Evolutionary conservation across 495 filamentous ascomycete species (phyloP).

Genomic region (Parachaetomium inaequale): DNA sequence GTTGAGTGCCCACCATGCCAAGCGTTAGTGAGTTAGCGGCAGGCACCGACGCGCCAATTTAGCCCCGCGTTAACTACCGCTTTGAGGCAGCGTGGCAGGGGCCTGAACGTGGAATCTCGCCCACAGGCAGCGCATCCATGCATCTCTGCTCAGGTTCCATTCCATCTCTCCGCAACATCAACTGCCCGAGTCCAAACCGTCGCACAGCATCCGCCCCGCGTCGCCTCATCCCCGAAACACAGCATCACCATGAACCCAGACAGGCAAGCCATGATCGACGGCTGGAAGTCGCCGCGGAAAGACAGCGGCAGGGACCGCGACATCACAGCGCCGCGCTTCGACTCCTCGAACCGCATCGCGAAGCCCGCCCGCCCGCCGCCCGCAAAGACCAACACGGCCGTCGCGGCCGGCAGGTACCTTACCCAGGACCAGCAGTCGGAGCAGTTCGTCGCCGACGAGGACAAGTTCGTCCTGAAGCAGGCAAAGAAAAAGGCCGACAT

Average conservation of each 20-base stretch:
- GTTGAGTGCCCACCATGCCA: no score
- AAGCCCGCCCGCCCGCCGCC: constrained; percentile 39
- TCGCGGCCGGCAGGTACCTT: constrained; percentile 36
- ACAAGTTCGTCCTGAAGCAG: constrained; percentile 93
- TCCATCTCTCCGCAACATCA: no score
- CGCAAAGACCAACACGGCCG: constrained; percentile 20
- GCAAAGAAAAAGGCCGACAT: constrained; percentile 98
- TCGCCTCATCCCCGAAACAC: neutral
- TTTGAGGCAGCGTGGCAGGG: no score
- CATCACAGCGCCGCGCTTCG: constrained; percentile 43
- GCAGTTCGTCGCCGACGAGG: constrained; percentile 89
- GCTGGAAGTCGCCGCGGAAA: constrained; percentile 36
- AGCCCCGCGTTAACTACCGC: no score
- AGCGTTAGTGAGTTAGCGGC: no score
- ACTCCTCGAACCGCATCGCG: constrained; percentile 44
- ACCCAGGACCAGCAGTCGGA: constrained; percentile 68
- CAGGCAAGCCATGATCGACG: constrained; percentile 48
- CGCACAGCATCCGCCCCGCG: neutral
- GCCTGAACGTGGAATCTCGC: no score
- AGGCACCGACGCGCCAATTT: no score
- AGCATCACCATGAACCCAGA: constrained; percentile 41
- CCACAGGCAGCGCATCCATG: no score
- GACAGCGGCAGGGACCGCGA: constrained; percentile 27
- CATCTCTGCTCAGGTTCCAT: no score
- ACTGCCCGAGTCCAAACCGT: no score